These are phyloP conservation scores for Ceratobasidium papillatum DNA, from an alignment of 1,284 basidiomycete genomes.

Conservation along the genomic window DNA sequence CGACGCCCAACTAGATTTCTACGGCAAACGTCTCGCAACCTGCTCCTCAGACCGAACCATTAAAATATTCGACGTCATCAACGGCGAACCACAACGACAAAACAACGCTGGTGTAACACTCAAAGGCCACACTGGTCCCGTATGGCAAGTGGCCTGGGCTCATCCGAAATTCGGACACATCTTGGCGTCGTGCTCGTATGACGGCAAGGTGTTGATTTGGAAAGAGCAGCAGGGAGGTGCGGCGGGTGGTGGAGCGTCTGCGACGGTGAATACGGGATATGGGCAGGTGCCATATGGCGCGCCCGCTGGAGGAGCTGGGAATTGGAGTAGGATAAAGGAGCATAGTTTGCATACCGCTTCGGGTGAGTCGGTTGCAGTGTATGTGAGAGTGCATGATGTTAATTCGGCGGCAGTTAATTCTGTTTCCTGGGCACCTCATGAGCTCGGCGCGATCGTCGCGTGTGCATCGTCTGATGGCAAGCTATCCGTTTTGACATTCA, in stretches of 20 bases:
- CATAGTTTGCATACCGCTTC: constrained; percentile 94
- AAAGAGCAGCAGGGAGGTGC: constrained; percentile 76
- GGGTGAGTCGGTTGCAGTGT: constrained; percentile 60
- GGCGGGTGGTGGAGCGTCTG: constrained; percentile 56
- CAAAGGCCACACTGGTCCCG: constrained; percentile 94
- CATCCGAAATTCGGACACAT: constrained; percentile 97
- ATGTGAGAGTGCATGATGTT: not conserved
- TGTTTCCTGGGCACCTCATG: constrained; percentile 97
- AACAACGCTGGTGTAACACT: constrained; percentile 72
- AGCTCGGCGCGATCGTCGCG: constrained; percentile 94
- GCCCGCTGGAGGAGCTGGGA: constrained; percentile 54
- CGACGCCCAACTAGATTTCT: constrained; percentile 98
- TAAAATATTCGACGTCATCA: constrained; percentile 94
- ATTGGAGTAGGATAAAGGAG: constrained; percentile 96
- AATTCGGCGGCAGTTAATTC: constrained; percentile 78
- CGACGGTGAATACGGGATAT: constrained; percentile 33
- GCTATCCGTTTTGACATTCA: constrained; percentile 95
- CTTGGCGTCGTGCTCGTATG: constrained; percentile 96
- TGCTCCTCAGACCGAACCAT: constrained; percentile 97
- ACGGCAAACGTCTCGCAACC: constrained; percentile 94
- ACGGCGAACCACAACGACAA: constrained; percentile 77
- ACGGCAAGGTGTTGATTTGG: constrained; percentile 98
- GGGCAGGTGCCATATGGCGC: constrained; percentile 47
- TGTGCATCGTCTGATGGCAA: constrained; percentile 99
- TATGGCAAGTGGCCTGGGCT: constrained; percentile 99